Conservation (phyloP, 2,329 filamentous ascomycete species). For the Phyllosticta citriasiana region DNA sequence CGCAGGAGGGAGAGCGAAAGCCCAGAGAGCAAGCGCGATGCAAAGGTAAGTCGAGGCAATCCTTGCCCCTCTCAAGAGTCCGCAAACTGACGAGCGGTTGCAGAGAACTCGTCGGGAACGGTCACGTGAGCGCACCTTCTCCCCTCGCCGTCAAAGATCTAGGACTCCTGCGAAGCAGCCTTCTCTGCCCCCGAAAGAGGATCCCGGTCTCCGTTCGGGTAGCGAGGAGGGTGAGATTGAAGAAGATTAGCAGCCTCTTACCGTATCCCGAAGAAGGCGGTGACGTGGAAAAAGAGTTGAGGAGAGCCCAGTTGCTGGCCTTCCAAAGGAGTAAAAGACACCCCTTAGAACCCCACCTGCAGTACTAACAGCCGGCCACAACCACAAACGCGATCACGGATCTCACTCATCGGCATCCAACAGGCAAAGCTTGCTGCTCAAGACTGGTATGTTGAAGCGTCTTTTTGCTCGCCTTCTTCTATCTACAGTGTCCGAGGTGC, state of each 20-base stretch:
- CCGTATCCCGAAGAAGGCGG: no score
- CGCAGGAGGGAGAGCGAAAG: constrained; percentile 66
- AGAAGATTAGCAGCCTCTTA: constrained; percentile 42
- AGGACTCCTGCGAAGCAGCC: constrained; percentile 41
- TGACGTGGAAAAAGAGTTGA: no score
- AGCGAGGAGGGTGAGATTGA: constrained; percentile 98
- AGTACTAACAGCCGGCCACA: background rate
- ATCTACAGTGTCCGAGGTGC: constrained; percentile 1
- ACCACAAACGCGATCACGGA: background rate
- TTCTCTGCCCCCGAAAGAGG: constrained; percentile 35
- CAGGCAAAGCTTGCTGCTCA: background rate
- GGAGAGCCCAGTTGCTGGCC: background rate
- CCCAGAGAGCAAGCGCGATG: constrained; percentile 28
- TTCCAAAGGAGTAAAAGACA: background rate
- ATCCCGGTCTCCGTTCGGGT: constrained; percentile 63
- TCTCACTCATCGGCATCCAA: background rate
- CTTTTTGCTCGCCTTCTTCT: background rate
- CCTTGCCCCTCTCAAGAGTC: background rate
- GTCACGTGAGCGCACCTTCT: constrained; percentile 51
- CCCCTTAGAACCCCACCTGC: no score
- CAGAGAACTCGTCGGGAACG: constrained; percentile 19
- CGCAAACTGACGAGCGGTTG: constrained; percentile 10
- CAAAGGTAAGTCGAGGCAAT: constrained; percentile 28
- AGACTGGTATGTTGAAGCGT: constrained; percentile 9
- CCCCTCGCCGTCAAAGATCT: constrained; percentile 43